Conservation (phyloP, 306 rosid genomes). For the Sphenostylis stenocarpa region DNA sequence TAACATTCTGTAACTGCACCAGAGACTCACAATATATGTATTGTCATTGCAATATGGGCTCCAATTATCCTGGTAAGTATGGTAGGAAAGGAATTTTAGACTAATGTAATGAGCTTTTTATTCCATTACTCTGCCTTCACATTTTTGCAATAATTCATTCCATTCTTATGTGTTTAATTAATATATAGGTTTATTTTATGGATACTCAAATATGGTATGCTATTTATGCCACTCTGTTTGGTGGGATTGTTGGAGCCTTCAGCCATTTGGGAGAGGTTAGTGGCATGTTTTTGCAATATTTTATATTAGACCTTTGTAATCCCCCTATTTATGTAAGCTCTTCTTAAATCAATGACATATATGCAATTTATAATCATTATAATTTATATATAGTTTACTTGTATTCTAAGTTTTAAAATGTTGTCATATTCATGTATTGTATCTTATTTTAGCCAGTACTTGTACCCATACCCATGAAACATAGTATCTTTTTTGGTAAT, state of each 20-base stretch:
- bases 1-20: slow-evolving; percentile 36
- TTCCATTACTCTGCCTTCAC: slow-evolving; percentile 30
- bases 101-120: slow-evolving; percentile 5
- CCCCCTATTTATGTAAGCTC: not conserved
- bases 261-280: slow-evolving; percentile 99
- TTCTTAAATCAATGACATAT: not conserved
- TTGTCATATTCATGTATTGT: not conserved
- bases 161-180: slow-evolving; percentile 30
- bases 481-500: slow-evolving; percentile 15
- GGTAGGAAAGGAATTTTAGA: slow-evolving; percentile 12
- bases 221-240: slow-evolving; percentile 86
- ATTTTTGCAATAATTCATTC: slow-evolving; percentile 13
- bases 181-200: slow-evolving; percentile 87
- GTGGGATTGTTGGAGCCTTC: slow-evolving; percentile 95
- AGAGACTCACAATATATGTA: slow-evolving; percentile 63
- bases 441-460: not conserved
- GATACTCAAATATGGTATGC: slow-evolving; percentile 99
- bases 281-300: slow-evolving; percentile 19
- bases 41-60: slow-evolving; percentile 88
- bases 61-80: slow-evolving; percentile 90
- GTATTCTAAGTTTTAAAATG: not conserved
- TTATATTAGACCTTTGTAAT: slow-evolving; percentile 13
- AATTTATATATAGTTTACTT: not conserved
- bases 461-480: not conserved
- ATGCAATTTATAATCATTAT: not conserved